These are phyloP conservation scores for Phytophthora pisi DNA, from an alignment of 352 stramenopile species.

Conservation along the genomic window DNA sequence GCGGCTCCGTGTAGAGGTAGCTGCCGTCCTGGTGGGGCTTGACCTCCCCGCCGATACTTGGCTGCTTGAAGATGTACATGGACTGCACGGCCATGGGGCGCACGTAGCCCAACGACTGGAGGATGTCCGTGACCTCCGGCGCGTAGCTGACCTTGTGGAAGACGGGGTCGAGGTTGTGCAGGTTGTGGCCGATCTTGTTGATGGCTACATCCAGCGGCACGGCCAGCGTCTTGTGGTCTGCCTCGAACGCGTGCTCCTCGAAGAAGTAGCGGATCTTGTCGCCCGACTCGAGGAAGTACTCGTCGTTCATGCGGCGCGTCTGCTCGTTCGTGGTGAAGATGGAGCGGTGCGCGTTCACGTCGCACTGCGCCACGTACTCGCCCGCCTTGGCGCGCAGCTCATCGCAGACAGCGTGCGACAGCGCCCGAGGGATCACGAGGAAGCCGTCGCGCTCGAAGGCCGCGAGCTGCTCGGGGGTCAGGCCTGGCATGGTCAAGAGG, in stretches of 20 bases:
- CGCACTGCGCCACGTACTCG: constrained; percentile 65
- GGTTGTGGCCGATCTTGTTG: constrained; percentile 97
- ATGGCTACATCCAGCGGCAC: constrained; percentile 81
- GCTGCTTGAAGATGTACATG: constrained; percentile 99
- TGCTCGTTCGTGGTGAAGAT: constrained; percentile 89
- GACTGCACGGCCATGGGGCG: constrained; percentile 92
- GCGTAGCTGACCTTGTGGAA: constrained; percentile 91
- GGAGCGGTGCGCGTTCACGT: constrained; percentile 67
- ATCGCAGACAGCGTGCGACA: constrained; percentile 58
- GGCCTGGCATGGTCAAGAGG: constrained; percentile 27
- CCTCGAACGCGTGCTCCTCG: constrained; percentile 82
- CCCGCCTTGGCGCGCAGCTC: constrained; percentile 50
- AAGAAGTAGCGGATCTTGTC: constrained; percentile 95
- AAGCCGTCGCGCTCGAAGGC: constrained; percentile 75
- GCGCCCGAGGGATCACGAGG: constrained; percentile 55
- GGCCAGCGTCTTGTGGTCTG: constrained; percentile 66
- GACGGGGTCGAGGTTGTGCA: constrained; percentile 89
- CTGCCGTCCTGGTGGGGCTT: constrained; percentile 96
- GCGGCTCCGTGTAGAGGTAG: constrained; percentile 96
- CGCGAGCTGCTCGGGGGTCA: constrained; percentile 63
- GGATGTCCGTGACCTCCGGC: constrained; percentile 68
- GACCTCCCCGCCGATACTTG: constrained; percentile 92
- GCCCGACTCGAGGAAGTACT: constrained; percentile 95
- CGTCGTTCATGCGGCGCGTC: constrained; percentile 81
- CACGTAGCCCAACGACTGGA: constrained; percentile 86